phyloP scores from a whole-genome alignment of 2,329 filamentous ascomycete species.

The Ceratocystis diversiconidia region DNA sequence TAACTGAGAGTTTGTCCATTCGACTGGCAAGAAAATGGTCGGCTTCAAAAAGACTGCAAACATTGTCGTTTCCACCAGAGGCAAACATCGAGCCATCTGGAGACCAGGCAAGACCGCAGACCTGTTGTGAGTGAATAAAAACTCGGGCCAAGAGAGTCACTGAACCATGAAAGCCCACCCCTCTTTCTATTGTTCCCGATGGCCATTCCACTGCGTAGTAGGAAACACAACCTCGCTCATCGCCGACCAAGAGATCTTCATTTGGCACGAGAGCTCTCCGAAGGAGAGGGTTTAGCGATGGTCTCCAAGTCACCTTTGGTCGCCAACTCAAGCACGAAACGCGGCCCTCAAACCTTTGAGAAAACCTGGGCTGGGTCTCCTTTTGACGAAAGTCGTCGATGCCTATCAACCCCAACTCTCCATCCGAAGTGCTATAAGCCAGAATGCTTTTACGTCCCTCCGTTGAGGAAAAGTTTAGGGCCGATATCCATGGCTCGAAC shows the following conservation, averaged over 20 bases:
- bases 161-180: constrained; percentile 59
- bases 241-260: constrained; percentile 77
- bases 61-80: constrained; percentile 84
- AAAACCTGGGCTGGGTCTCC: constrained; percentile 37
- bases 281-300: constrained; percentile 36
- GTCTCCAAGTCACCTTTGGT: constrained; percentile 42
- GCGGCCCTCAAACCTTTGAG: constrained; percentile 56
- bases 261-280: constrained; percentile 42
- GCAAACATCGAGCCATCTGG: constrained; percentile 61
- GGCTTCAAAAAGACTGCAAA: constrained; percentile 67
- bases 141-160: constrained; percentile 68
- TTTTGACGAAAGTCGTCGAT: constrained; percentile 31
- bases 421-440: constrained; percentile 68
- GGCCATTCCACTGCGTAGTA: constrained; percentile 88
- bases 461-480: constrained; percentile 75
- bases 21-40: constrained; percentile 36
- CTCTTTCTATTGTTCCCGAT: constrained; percentile 44
- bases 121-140: constrained; percentile 68
- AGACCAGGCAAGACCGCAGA: constrained; percentile 89
- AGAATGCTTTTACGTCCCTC: constrained; percentile 65
- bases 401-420: constrained; percentile 64
- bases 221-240: constrained; percentile 68
- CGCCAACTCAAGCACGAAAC: constrained; percentile 75
- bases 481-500: constrained; percentile 49
- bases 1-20: constrained; percentile 12